Percentiles rank a stretch among this genome's conserved stretches.
phyloP scores from a whole-genome alignment of 192 early-diverging fungal genomes.

The Coemansia sp. region DNA sequence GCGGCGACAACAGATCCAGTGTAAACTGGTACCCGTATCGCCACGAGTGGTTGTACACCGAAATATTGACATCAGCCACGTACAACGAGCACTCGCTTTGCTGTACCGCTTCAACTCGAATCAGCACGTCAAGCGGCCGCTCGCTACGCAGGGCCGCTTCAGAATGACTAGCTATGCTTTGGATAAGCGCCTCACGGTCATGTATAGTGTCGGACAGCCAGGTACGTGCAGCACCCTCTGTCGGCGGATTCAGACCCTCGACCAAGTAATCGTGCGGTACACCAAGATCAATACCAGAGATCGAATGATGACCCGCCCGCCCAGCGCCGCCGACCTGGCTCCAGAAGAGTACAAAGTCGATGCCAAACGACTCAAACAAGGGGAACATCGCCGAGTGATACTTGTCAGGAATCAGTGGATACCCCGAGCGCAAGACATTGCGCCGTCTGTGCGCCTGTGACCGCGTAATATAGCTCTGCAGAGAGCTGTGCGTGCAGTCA shows the following conservation, averaged over 20 bases:
- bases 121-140: constrained; percentile 39
- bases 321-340: constrained; percentile 24
- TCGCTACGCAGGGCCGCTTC: constrained; percentile 21
- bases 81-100: not conserved
- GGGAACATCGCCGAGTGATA: constrained; percentile 74
- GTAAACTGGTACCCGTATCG: constrained; percentile 30
- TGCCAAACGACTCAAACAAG: constrained; percentile 83
- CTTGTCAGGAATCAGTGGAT: constrained; percentile 65
- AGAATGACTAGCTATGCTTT: constrained; percentile 31
- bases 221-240: constrained; percentile 53
- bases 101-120: constrained; percentile 11
- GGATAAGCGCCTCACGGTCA: constrained; percentile 46
- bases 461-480: constrained; percentile 69
- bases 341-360: constrained; percentile 91
- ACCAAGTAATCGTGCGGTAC: constrained; percentile 75
- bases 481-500: constrained; percentile 63
- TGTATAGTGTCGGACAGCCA: constrained; percentile 48
- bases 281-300: constrained; percentile 89
- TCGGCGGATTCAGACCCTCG: constrained; percentile 51
- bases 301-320: constrained; percentile 82
- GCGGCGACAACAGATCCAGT: constrained; percentile 46
- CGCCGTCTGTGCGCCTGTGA: constrained; percentile 80
- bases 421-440: constrained; percentile 64
- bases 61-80: constrained; percentile 26
- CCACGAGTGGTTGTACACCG: constrained; percentile 56